phyloP scores from a whole-genome alignment of 2,329 filamentous ascomycete species.

The Didymella pomorum region DNA sequence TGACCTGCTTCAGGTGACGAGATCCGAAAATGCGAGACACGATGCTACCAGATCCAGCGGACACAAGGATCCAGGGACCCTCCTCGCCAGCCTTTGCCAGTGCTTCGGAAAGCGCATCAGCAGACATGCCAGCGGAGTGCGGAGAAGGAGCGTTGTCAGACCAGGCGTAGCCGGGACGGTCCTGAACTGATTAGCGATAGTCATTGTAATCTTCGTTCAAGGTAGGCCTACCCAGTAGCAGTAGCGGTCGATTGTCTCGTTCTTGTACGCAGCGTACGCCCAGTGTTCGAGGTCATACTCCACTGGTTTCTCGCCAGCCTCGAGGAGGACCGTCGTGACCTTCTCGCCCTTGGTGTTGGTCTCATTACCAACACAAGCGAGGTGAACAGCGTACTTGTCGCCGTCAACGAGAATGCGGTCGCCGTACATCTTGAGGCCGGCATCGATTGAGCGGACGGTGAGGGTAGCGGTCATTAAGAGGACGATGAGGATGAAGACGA shows the following conservation, averaged over 20 bases:
- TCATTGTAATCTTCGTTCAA: not conserved
- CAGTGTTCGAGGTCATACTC: slow-evolving; percentile 83
- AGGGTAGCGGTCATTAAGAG: slow-evolving; percentile 82
- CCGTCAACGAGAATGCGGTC: slow-evolving; percentile 81
- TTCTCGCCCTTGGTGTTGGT: slow-evolving; percentile 63
- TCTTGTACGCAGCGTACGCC: slow-evolving; percentile 76
- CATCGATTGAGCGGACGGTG: slow-evolving; percentile 80
- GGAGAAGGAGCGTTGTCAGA: slow-evolving; percentile 92
- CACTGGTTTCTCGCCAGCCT: slow-evolving; percentile 81
- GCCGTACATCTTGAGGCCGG: slow-evolving; percentile 76
- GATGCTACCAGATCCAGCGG: slow-evolving; percentile 84
- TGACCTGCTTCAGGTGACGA: slow-evolving; percentile 76
- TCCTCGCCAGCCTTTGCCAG: slow-evolving; percentile 80
- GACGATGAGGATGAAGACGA: slow-evolving; percentile 71
- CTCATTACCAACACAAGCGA: slow-evolving; percentile 81
- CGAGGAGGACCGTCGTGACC: slow-evolving; percentile 82
- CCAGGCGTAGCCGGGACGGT: slow-evolving; percentile 89
- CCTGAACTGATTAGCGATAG: slow-evolving; percentile 46
- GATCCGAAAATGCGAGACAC: slow-evolving; percentile 92
- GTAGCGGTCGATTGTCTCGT: slow-evolving; percentile 85
- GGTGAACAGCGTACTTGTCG: slow-evolving; percentile 84
- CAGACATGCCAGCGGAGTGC: slow-evolving; percentile 90
- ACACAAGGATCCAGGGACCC: slow-evolving; percentile 88
- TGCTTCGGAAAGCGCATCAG: slow-evolving; percentile 86
- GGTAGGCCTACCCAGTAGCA: slow-evolving; percentile 76